Conservation (phyloP, 2,329 filamentous ascomycete species). For the Aspergillus clavatus region DNA sequence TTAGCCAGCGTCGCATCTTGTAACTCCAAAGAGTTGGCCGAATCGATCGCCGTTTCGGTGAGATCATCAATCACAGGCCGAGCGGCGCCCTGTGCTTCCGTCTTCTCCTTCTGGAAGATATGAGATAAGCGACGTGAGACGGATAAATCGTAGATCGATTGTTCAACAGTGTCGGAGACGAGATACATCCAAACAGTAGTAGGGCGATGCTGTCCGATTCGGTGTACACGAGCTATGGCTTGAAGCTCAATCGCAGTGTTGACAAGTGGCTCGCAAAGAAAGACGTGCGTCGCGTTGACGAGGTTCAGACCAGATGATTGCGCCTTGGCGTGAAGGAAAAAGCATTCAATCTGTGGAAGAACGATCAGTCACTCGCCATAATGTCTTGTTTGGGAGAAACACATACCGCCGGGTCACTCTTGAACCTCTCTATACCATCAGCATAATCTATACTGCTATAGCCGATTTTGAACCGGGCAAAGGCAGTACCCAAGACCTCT, state of each 20-base stretch:
- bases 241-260: constrained; percentile 93
- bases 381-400: neutral
- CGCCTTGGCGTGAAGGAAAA: constrained; percentile 82
- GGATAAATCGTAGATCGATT: constrained; percentile 84
- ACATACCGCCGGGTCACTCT: constrained; percentile 58
- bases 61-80: constrained; percentile 24
- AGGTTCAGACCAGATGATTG: constrained; percentile 87
- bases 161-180: constrained; percentile 84
- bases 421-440: constrained; percentile 70
- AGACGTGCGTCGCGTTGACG: constrained; percentile 88
- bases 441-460: constrained; percentile 64
- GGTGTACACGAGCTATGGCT: constrained; percentile 88
- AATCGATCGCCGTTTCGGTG: constrained; percentile 65
- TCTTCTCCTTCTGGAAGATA: constrained; percentile 51
- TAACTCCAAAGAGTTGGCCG: constrained; percentile 78
- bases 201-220: constrained; percentile 81
- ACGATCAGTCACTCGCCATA: constrained; percentile 17
- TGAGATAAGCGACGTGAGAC: constrained; percentile 74
- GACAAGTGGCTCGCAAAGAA: constrained; percentile 87
- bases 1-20: constrained; percentile 66
- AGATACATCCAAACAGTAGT: constrained; percentile 97
- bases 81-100: constrained; percentile 18
- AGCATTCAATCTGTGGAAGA: constrained; percentile 60
- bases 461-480: constrained; percentile 67
- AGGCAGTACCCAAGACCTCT: constrained; percentile 64